phyloP scores from a whole-genome alignment of 2,329 filamentous ascomycete species.

The Fusarium multiceps region DNA sequence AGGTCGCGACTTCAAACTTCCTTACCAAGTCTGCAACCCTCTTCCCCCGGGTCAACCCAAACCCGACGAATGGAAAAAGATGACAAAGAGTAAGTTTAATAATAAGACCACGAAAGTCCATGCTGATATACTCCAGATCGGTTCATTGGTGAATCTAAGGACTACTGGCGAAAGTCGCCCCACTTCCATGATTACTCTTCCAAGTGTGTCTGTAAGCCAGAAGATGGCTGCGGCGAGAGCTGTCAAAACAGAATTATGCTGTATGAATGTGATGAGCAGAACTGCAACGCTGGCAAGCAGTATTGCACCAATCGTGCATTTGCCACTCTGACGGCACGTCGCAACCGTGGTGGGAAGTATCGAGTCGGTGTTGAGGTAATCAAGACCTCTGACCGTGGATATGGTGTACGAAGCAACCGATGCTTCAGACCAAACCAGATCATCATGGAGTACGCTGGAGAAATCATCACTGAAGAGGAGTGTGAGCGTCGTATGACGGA shows the following conservation, averaged over 20 bases:
- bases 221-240: constrained; percentile 85
- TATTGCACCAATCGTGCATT: constrained; percentile 90
- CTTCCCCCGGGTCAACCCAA: constrained; percentile 88
- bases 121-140: constrained; percentile 71
- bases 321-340: constrained; percentile 78
- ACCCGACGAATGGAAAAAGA: constrained; percentile 91
- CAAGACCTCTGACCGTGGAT: constrained; percentile 88
- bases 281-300: constrained; percentile 82
- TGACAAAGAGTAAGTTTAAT: constrained; percentile 81
- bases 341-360: constrained; percentile 83
- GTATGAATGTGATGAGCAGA: constrained; percentile 92
- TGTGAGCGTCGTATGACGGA: constrained; percentile 94
- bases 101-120: constrained; percentile 22
- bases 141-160: constrained; percentile 85
- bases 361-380: constrained; percentile 95
- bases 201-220: constrained; percentile 80
- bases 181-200: constrained; percentile 79
- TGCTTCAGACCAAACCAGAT: constrained; percentile 91
- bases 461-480: constrained; percentile 95
- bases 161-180: constrained; percentile 83
- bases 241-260: constrained; percentile 98
- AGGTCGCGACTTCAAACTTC: constrained; percentile 86
- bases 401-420: constrained; percentile 90
- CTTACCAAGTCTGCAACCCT: constrained; percentile 90
- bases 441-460: constrained; percentile 97